Percentiles rank a stretch among this genome's conserved stretches.
phyloP scores from a whole-genome alignment of 2,329 filamentous ascomycete genomes.

The Coniochaeta prunicola region DNA sequence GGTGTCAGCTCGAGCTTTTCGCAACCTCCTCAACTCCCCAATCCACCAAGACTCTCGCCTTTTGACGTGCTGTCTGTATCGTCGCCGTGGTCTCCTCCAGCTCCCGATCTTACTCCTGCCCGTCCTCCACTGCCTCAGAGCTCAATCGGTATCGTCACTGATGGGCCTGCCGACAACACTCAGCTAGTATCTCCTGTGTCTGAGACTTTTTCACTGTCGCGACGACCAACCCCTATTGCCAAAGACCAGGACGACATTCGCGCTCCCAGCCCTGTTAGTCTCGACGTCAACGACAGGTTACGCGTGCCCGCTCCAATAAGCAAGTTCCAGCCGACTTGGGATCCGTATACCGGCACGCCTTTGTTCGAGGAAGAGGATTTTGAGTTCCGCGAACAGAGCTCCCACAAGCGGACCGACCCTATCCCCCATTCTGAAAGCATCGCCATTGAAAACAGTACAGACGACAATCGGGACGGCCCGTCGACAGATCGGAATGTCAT shows the following conservation, averaged over 20 bases:
- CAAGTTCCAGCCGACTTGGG: conserved; percentile 26
- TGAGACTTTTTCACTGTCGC: conserved; percentile 14
- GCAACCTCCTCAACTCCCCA: conserved; percentile 13
- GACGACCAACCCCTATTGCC: conserved; percentile 8
- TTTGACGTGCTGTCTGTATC: conserved; percentile 12
- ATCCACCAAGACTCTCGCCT: conserved; percentile 14
- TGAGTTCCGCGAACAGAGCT: conserved; percentile 13
- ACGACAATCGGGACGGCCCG: not conserved
- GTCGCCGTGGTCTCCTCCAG: conserved; percentile 7
- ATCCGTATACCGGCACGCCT: conserved; percentile 25
- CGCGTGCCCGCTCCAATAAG: conserved; percentile 21
- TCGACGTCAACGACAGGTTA: conserved; percentile 8
- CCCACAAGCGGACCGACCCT: conserved; percentile 11
- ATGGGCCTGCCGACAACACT: not conserved
- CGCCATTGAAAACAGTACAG: not conserved
- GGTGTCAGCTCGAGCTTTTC: conserved; percentile 4
- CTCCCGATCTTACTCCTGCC: not conserved
- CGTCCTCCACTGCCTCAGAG: conserved; percentile 7
- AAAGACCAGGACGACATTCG: conserved; percentile 8
- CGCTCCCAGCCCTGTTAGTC: conserved; percentile 1
- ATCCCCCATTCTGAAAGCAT: not conserved
- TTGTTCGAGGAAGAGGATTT: conserved; percentile 28
- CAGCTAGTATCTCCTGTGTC: conserved; percentile 23
- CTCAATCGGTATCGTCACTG: not conserved
- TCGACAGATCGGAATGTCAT: not conserved